Base-by-base conservation (phyloP, 805 yeast species). In the Candida chauliodis region DNA sequence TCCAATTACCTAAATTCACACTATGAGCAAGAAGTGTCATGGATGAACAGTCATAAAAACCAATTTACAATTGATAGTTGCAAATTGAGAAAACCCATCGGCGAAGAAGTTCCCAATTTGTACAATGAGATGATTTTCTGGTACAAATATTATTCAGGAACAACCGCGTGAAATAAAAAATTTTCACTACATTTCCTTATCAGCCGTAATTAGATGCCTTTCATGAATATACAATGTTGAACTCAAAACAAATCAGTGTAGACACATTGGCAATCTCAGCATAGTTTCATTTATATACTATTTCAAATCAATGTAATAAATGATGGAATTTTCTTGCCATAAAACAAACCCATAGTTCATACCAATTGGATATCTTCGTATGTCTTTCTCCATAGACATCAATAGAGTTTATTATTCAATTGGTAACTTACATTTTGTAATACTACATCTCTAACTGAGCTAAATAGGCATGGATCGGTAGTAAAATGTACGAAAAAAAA, bases 271-370 rank as follows among this genome's bases (percentile, higher is more conserved):
- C 70, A 63, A 59, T 53, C 66, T 63, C 52, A 63, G 71, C 72
- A 66, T 66, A 66, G 72, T 66, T 64, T 66, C 72, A 62, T 66
- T 57, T 46, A 58, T 59, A 56, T 59, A 23, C 34, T 24, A n/a
- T n/a, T 26, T 28, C 7, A 15, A 17, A 29, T 36, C 54, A 48
- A 49, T 63, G 67, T 61, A 60, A 58, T 51, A 43, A 61, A 66
- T 63, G 72, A 66, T 66, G 72, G 72, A 64, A 61, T 58, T 60
- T 56, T 45, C 53, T 61, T 66, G 72, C 70, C 72, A 57, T 38
- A 66, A 57, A 65, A 28, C 44, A 36, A 48, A 44, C 9, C 11
- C 19, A 10, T 47, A 49, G 52, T 50, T 44, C 53, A 47, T 49
- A 45, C 55, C 44, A 43, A 29, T 40, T 44, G 48, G 55, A 61